Evolutionary conservation across 2,329 filamentous ascomycete species (phyloP).

Genomic region (Dactylellina haptotyla): DNA sequence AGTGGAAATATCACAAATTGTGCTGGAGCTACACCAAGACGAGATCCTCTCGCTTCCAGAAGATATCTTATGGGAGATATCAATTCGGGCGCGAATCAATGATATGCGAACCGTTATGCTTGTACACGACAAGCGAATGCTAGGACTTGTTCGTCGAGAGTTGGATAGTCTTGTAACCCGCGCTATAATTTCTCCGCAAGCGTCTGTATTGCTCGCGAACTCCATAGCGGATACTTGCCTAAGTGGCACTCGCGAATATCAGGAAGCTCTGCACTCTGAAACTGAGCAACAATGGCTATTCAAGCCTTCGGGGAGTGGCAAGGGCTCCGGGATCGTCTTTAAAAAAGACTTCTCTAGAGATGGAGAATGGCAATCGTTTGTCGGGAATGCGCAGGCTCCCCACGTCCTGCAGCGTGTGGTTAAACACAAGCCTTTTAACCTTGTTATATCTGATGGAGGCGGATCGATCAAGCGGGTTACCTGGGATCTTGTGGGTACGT

Average conservation of each 20-base stretch:
- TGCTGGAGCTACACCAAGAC: slow-evolving; percentile 62
- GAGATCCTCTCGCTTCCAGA: slow-evolving; percentile 60
- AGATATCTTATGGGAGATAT: slow-evolving; percentile 60
- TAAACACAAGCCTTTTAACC: slow-evolving; percentile 37
- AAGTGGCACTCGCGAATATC: slow-evolving; percentile 58
- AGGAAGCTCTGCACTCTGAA: slow-evolving; percentile 38
- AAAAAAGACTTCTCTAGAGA: slow-evolving; percentile 60
- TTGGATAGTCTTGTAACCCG: slow-evolving; percentile 56
- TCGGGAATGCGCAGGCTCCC: not conserved
- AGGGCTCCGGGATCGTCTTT: slow-evolving; percentile 63
- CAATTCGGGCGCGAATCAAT: slow-evolving; percentile 61
- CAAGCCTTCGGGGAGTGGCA: slow-evolving; percentile 62
- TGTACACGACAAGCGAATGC: slow-evolving; percentile 64
- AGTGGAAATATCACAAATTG: slow-evolving; percentile 60
- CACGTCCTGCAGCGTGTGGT: slow-evolving; percentile 54
- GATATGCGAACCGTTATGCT: slow-evolving; percentile 63
- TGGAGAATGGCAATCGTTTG: slow-evolving; percentile 58
- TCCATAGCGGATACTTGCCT: slow-evolving; percentile 60
- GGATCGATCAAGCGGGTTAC: not conserved
- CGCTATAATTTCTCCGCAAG: slow-evolving; percentile 1
- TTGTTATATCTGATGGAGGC: slow-evolving; percentile 13
- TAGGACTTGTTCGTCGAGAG: slow-evolving; percentile 62
- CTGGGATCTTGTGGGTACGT: slow-evolving; percentile 52
- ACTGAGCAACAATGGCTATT: slow-evolving; percentile 60
- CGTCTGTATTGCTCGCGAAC: slow-evolving; percentile 56